Base-by-base conservation (phyloP, 108 stramenopile species). In the Nitzschia palea region DNA sequence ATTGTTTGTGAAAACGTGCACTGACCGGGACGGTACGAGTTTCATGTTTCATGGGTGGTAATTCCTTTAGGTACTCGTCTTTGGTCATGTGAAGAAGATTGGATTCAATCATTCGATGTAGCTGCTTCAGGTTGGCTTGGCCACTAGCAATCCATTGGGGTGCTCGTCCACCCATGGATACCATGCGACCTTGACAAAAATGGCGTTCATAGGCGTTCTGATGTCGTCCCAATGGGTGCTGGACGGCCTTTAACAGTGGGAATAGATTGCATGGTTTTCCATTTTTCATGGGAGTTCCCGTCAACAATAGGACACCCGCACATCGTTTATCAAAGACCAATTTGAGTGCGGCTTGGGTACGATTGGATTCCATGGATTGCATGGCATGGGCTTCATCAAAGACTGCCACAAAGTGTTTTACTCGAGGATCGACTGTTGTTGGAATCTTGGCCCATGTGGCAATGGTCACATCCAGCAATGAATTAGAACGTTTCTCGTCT, bases 271-370 rank as follows among this genome's bases (percentile, higher is more conserved):
- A 64, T 15, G 90, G 90, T 51, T 84, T 83, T 8, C 93, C 93
- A 77, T 95, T 95, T 45, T 95, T 95, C 93, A 95, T 95, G 0
- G 93, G 93, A n/a, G 93, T 95, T 9, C 93, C 93, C 22, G 83
- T 86, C 34, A 95, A 74, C 8, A 95, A 74, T 5, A 95, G 60
- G 10, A 86, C 83, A 18, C 90, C 93, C 9, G 64, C 65, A 45
- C 90, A 95, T 47, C 75, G 40, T 57, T 73, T 55, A 9, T 79
- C 62, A 9, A 40, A 17, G 12, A 84, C 70, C 18, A 95, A 65
- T 3, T 68, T 79, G 35, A 95, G 65, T 9, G 77, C 77, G 64
- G 79, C 80, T 55, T 78, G 77, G 5, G 93, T 95, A 32, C 85
- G 80, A 17, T 65, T 44, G 6, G 86, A 47, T 23, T 58, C 44